Base-by-base conservation (phyloP, 1,284 basidiomycete species). In the Tilletia horrida region DNA sequence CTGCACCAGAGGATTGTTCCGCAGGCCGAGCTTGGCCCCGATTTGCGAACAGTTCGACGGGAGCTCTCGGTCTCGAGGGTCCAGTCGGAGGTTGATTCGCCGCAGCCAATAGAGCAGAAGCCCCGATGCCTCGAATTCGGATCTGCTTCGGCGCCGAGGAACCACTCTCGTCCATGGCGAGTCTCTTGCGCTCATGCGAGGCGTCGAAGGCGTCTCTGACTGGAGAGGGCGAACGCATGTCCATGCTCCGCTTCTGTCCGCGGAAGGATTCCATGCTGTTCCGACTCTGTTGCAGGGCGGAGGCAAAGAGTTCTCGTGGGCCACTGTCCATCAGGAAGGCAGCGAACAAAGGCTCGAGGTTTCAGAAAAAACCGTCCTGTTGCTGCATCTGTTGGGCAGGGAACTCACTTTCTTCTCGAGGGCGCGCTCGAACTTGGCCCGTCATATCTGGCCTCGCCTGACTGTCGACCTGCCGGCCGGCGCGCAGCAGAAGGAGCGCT, bases 301-400 rank as follows among this genome's bases (percentile, higher is more conserved):
- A 43, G n/a, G 61, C 40, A 13, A 62, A 62, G 4, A 62, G 61
- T 42, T 62, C 61, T 8, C 61, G 61, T 8, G 55, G 55, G 9
- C 7, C 29, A 1, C 25, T 23, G 16, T 4, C 16, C 6, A 48
- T 18, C 45, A 18, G 6, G 45, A 48, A 23, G 16, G 21, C 6
- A 4, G 21, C 21, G 18, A 48, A 7, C 18, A 48, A 48, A 23
- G 21, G 45, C 45, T n/a, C 21, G 18, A 48, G 45, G 4, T 6
- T 40, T 40, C 35, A 40, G 35, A 11, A 40, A 40, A 40, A 40
- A 40, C 35, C 4, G 35, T 40, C 35, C 4, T 40, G 6, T 11
- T 40, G 4, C 6, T 40, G 35, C 35, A 40, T 4, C 35, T 40
- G 35, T 6, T 6, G 35, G 6, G 35, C 6, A 40, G 11, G 35